Base-by-base conservation (phyloP, 208 protist genomes). In the Porcisia deanei region DNA sequence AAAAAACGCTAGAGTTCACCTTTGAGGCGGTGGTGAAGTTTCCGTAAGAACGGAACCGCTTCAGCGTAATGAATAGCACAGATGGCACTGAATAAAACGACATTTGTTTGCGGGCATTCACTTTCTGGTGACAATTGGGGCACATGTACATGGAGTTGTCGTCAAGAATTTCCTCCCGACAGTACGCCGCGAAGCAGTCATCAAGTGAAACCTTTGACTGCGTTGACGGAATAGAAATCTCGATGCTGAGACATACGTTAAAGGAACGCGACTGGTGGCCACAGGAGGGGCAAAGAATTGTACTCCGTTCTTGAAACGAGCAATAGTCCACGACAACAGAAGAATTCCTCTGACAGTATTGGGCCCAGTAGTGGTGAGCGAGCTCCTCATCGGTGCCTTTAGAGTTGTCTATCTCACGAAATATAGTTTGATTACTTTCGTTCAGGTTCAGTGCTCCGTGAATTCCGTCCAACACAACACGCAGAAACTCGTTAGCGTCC, bases 401-500 rank as follows among this genome's bases (percentile, higher is more conserved):
- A 22, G 65, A 85, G 18, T 91, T 97, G 80, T 96, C 90, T 41
- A 94, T 93, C 71, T 95, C 90, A 5, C 60, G 52, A 47, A 80
- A 71, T 41, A 18, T 45, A 22, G 65, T 54, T 58, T 82, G 82
- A 41, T 80, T 85, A 37, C 30, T n/a, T 1, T 60, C 80, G 45
- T 88, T 86, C 14, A 63, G 68, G 71, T 99, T 99, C 4, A 99
- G 69, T 59, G 94, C 92, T 53, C 95, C 91, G 77, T 99, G 97
- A 67, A 99, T 68, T 12, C 85, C 85, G 75, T 98, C 96, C n/a
- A 99, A 76, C 10, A 99, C 78, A 67, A 94, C 86, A 0, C 92
- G 84, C 60, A 99, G 77, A 87, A 98, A 97, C 70, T 98, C 96
- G 72, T 97, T 96, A 8, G 94, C 91, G 77, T 98, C 96, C 77